Evolutionary conservation across 2,329 filamentous ascomycete species (phyloP), one percentile per base, ranked within the genome.

Genomic region (Grosmannia huntii): DNA sequence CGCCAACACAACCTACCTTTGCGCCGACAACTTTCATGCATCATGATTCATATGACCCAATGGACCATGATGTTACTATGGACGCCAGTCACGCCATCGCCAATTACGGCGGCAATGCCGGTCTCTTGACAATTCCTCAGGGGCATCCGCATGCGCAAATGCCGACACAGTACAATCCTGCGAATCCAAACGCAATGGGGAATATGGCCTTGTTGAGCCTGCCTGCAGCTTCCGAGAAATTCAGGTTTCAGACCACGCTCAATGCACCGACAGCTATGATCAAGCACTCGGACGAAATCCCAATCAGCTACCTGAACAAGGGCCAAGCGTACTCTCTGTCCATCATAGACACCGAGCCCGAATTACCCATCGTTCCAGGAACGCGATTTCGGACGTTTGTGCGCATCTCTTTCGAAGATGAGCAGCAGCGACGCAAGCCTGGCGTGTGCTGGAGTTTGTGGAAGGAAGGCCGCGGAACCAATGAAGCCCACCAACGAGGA

Each of bases 181-280:
- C 23, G 12, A 51, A 28, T 19, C 10, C 36, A 4, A 19, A n/a
- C n/a, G 51, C 56, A 10, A 58, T 58, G 1, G 56, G 59, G 3
- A 60, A 55, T 36, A 59, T 76, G 44, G 73, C 74, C 46, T 70
- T 78, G 66, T 70, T 76, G 36, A 68, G 71, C 1, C 69, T 83
- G 38, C 80, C 81, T 6, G 65, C 76, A 1, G 76, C 77, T 0
- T 80, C 78, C 11, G 85, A 88, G 66, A 87, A 85, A 67, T 96
- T 96, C 68, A 89, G 94, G 48, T 97, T 89, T 68, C 88, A 94
- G 68, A 86, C 89, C 55, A 94, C 89, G 0, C 73, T 99, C 52
- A 95, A 95, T 69, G 92, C 94, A 1, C 90, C 92, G 3, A 99
- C 94, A 0, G 94, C 94, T 9, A 99, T 97, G 94, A 86, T 95